Base-by-base conservation (phyloP, 495 filamentous ascomycete genomes). In the Glarea lozoyensis region DNA sequence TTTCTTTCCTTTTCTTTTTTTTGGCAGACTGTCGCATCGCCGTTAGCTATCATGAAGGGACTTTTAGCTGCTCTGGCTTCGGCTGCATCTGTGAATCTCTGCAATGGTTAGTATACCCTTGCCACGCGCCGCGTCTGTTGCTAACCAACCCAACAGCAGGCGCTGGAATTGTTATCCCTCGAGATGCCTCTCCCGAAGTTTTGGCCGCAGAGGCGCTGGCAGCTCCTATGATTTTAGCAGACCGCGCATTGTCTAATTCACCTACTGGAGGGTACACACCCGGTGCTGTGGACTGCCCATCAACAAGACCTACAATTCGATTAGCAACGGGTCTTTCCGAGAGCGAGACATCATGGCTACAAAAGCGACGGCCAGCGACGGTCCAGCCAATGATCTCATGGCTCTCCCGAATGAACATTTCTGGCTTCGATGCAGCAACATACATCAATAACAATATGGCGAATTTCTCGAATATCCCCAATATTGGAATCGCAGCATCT, bases 271-370 rank as follows among this genome's bases (percentile, higher is more conserved):
- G 62, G 13, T 82, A 82, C 54, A 67, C 75, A 3, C 78, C 78
- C 9, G 60, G 61, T 13, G 43, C 38, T 10, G 75, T 77, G 6
- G 41, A 62, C 17, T 82, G 78, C 34, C 78, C 78, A 17, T 36
- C 42, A 7, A 45, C 56, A 15, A 62, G 62, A 50, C 72, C 72
- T 3, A 59, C 65, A 0, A 55, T 78, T 34, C 66, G 76, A 19
- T 45, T n/a, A 15, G 86, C 83, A 17, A 49, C 53, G 9, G 49
- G 52, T 4, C 61, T 93, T 1, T 90, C 85, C 0, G 43, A 66
- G 17, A 65, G 82, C 31, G 88, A 95, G 61, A 72, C 67, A 20
- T 57, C 68, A 50, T 95, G 88, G 88, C 62, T 84, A 15, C 40
- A 74, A 20, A 46, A 46, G 16, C 63, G 74, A 17, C 63, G 68